Conservation (phyloP, 2,329 filamentous ascomycete species). For the Simplicillium aogashimaense region DNA sequence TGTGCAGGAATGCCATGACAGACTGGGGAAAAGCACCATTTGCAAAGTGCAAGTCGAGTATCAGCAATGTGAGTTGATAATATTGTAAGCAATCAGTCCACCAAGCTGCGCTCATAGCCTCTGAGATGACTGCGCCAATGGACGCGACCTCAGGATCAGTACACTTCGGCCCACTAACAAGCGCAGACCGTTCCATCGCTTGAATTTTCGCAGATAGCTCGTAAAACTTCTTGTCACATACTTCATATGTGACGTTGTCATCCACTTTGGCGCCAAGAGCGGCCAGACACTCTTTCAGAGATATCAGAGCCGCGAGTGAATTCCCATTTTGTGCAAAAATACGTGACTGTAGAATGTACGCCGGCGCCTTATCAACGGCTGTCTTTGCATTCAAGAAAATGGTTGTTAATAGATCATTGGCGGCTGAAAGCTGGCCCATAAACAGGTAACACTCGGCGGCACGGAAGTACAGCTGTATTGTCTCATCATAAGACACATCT, state of each 20-base stretch:
- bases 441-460: conserved; percentile 77
- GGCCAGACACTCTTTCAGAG: conserved; percentile 59
- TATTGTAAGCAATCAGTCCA: conserved; percentile 66
- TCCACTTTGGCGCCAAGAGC: conserved; percentile 60
- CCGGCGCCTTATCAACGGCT: conserved; percentile 70
- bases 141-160: conserved; percentile 48
- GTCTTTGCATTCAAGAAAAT: conserved; percentile 63
- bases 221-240: conserved; percentile 68
- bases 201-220: conserved; percentile 49
- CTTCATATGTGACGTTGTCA: conserved; percentile 58
- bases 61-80: conserved; percentile 58
- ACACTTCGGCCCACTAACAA: conserved; percentile 31
- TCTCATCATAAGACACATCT: conserved; percentile 81
- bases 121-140: conserved; percentile 59
- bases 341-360: conserved; percentile 73
- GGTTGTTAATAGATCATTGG: conserved; percentile 56
- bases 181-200: conserved; percentile 38
- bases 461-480: conserved; percentile 66
- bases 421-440: conserved; percentile 60
- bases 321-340: conserved; percentile 69
- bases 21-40: conserved; percentile 60
- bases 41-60: conserved; percentile 56
- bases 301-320: conserved; percentile 55
- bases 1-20: conserved; percentile 56
- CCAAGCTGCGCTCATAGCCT: conserved; percentile 61